A percentile compares a stretch with the other conserved stretches of the same genome.
Conservation (phyloP, 2,329 filamentous ascomycete species). For the Aspergillus novoparasiticus region DNA sequence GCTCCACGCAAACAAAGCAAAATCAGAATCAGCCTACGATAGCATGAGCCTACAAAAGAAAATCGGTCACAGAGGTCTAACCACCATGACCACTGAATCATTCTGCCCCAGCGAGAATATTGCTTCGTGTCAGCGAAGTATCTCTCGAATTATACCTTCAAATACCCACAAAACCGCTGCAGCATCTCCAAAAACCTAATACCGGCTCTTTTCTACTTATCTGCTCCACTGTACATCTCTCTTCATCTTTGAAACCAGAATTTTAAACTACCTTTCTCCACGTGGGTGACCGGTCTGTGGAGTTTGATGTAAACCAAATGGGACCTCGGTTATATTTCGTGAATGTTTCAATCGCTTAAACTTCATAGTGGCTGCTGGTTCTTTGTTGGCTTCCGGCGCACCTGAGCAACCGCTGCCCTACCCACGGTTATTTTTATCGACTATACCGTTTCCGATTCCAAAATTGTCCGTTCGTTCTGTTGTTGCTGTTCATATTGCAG, state of each 20-base stretch:
- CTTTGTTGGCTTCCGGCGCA: background rate
- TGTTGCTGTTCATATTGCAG: background rate
- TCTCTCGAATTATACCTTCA: background rate
- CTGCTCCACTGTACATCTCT: background rate
- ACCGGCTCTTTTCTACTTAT: background rate
- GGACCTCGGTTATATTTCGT: background rate
- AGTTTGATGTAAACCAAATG: background rate
- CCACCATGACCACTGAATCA: background rate
- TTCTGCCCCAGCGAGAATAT: background rate
- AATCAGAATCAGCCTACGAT: background rate
- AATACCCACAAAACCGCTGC: background rate
- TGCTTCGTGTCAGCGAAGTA: background rate
- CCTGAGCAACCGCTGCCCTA: slow-evolving; percentile 3
- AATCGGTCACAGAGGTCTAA: background rate
- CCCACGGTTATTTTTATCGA: slow-evolving; percentile 2
- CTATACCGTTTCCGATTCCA: background rate
- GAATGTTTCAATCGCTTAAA: background rate
- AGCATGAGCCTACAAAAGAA: background rate
- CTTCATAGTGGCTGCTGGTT: background rate
- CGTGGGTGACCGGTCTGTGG: background rate
- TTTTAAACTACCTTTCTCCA: background rate
- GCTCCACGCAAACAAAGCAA: slow-evolving; percentile 3
- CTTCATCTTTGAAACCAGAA: background rate
- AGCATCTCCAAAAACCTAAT: background rate
- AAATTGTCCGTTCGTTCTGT: background rate